Evolutionary conservation across 345 rosid species (phyloP).

Genomic region (Eucalyptus pumila): DNA sequence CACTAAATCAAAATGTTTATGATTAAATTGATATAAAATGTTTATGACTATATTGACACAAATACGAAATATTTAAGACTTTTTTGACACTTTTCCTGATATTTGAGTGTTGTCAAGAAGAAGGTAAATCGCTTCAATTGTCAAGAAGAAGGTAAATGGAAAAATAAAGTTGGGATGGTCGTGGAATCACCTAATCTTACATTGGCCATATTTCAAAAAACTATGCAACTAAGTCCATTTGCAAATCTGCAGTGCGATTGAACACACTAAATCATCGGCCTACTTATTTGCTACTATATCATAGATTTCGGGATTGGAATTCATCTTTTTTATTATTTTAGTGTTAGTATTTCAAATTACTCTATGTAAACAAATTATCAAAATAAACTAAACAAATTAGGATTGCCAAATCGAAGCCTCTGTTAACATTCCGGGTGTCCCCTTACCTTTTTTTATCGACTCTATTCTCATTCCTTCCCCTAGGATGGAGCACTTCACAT

Average conservation of each 20-base stretch:
- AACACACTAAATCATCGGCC: not conserved
- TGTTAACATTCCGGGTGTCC: not conserved
- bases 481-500: not conserved
- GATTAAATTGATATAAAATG: too few relatives aligned
- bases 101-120: not conserved
- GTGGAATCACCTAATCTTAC: not conserved
- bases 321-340: not conserved
- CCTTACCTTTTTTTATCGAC: not conserved
- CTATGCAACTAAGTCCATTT: not conserved
- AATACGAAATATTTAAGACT: too few relatives aligned
- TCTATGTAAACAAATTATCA: not conserved
- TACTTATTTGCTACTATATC: not conserved
- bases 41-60: too few relatives aligned
- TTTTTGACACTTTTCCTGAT: too few relatives aligned
- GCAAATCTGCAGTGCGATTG: not conserved
- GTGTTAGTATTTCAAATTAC: not conserved
- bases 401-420: not conserved
- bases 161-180: not conserved
- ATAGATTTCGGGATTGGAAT: not conserved
- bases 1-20: rapidly evolving
- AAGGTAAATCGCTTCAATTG: not conserved
- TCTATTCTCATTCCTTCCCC: not conserved
- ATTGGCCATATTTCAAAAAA: not conserved
- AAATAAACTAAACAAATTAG: not conserved
- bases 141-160: not conserved